phyloP scores from a whole-genome alignment of 495 filamentous ascomycete species.

The Astrothelium macrocarpum region DNA sequence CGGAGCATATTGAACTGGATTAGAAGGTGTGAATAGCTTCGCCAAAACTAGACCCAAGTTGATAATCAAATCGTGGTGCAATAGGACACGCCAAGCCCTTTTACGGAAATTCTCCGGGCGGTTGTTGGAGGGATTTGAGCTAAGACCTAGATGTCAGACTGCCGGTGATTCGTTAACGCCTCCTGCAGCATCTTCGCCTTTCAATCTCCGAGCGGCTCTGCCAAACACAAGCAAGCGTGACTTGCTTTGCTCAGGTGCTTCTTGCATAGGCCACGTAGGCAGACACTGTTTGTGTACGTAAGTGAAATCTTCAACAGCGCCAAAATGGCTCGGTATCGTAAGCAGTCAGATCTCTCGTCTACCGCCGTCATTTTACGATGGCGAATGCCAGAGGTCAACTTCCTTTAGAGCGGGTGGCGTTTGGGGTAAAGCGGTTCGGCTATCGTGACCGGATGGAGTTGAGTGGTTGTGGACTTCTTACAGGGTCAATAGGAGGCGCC shows the following conservation, averaged over 20 bases:
- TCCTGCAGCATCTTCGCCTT: neutral
- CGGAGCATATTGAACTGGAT: neutral
- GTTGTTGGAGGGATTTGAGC: neutral
- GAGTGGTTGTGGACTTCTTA: neutral
- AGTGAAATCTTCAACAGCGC: too few species aligned
- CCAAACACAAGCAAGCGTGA: neutral
- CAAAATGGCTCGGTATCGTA: too few species aligned
- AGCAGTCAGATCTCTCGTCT: too few species aligned
- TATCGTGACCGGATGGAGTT: neutral
- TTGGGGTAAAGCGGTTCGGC: neutral
- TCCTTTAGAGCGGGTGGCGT: too few species aligned
- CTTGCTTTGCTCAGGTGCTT: neutral
- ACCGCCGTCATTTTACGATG: neutral
- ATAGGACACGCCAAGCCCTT: neutral
- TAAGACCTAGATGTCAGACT: neutral
- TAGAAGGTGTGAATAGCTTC: neutral
- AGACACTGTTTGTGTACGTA: neutral
- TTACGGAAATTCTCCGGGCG: neutral
- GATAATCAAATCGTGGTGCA: neutral
- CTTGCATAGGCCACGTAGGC: neutral
- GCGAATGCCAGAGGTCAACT: neutral
- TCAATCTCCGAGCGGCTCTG: slow-evolving; percentile 1
- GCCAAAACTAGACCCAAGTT: neutral
- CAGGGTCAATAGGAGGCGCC: neutral
- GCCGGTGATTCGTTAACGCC: neutral